Conservation (phyloP, 139 green algal species). For the Auxenochlorella pyrenoidosa region DNA sequence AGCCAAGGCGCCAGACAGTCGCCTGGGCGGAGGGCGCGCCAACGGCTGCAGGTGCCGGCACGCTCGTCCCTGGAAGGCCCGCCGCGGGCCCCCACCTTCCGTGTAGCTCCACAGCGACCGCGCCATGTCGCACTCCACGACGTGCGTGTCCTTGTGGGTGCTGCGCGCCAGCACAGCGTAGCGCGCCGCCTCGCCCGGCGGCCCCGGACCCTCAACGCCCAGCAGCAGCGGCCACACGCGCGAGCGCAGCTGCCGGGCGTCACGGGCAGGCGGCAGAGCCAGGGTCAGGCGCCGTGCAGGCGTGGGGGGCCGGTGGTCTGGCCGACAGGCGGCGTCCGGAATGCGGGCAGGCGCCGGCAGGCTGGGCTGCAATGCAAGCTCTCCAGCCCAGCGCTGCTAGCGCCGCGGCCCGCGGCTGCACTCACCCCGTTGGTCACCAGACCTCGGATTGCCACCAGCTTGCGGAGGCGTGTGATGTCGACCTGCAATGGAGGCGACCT, state of each 20-base stretch:
- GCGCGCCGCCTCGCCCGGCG: neutral
- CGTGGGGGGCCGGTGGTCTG: no score
- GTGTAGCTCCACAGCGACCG: constrained; percentile 82
- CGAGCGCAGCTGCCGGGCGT: constrained; percentile 52
- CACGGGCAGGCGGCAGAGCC: no score
- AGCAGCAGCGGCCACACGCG: constrained; percentile 80
- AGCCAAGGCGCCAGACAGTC: neutral
- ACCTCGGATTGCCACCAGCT: constrained; percentile 72
- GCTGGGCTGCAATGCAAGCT: neutral
- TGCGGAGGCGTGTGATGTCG: constrained; percentile 68
- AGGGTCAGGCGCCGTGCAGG: neutral
- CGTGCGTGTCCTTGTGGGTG: constrained; percentile 61
- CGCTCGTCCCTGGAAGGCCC: no score
- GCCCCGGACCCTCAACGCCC: constrained; percentile 30
- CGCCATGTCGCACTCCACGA: constrained; percentile 77
- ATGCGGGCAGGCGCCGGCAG: neutral
- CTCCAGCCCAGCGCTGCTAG: no score
- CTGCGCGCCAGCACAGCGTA: constrained; percentile 5
- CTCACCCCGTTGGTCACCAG: constrained; percentile 70
- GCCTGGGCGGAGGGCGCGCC: neutral
- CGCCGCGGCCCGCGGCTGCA: neutral
- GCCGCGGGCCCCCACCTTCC: constrained; percentile 53
- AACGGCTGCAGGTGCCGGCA: no score
- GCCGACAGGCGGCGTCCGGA: neutral
- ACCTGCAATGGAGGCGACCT: constrained; percentile 30